Evolutionary conservation across 768 basidiomycete genomes (phyloP), one percentile per base, ranked within the genome.

Genomic region (Xerocomellus chrysenteron): DNA sequence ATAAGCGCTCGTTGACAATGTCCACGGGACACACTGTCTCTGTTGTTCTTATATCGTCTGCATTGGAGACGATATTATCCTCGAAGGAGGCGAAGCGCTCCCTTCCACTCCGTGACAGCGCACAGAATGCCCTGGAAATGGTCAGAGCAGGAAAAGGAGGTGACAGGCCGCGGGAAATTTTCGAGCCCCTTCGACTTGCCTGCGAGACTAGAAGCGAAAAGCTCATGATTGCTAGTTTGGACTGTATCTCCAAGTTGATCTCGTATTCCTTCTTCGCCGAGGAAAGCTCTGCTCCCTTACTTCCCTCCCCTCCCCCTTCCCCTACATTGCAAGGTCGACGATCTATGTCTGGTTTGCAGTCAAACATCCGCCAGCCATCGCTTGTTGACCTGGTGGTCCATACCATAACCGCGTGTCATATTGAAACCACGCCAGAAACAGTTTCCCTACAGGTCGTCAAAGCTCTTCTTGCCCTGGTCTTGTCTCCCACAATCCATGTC

Each of bases 381-480:
- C 80, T 99, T 5, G 91, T 98, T 30, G 97, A 98, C 70, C 75
- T 95, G 35, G 94, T 99, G 54, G 90, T 92, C 4, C 88, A 95
- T 72, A 98, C 95, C 46, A 93, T 99, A 68, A 94, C 95, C 3
- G 80, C 92, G 9, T 93, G 92, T 55, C 93, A 97, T 65, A 85
- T 86, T 21, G 94, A 97, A 73, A 80, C 82, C 17, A 92, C 93
- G 0, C 87, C 93, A 2, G 93, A 96, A 63, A 73, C 93, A 6
- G 94, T 98, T 39, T 95, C 95, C 8, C 79, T 99, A 5, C 97
- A 98, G 68, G 94, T 99, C 55, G 93, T 99, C 59, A 98, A 98
- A 70, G 94, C 94, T 3, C 80, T 99, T 17, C 83, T 99, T 39
- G 81, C 94, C 1, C 76, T 98, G 47, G 87, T 98, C 32, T 78